Evolutionary conservation across 2,329 filamentous ascomycete species (phyloP), one percentile per base, ranked within the genome.

Genomic region (Aureobasidium sp.): DNA sequence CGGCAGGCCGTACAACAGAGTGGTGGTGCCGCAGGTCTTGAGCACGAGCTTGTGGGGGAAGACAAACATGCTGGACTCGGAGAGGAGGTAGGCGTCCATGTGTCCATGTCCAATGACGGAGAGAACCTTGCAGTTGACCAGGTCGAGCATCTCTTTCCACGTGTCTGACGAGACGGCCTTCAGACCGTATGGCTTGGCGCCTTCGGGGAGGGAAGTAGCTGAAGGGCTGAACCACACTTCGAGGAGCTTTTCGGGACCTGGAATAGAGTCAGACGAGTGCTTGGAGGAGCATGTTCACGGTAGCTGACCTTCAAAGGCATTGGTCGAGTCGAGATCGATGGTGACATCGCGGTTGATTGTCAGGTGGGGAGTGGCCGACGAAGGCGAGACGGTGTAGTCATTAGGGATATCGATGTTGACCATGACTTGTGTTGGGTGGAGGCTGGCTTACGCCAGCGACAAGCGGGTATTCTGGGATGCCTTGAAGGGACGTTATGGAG

Each of bases 1-100:
- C 61, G 89, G 88, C 40, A 98, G 79, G 17, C 93, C 93, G 42
- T 87, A 85, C 6, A 98, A 80, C 50, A 98, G 76, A 2, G 93
- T 98, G 12, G 93, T 98, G 21, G 93, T 98, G 56, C 93, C 93
- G 65, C 93, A 98, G 6, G 93, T 98, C 81, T 98, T 98, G 61
- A 98, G 77, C 57, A 98, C 95, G 59, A 98, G 80, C 78, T 98
- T 98, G 80, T 98, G 93, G n/a, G 90, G 90, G 71, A 95, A 98
- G 63, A 98, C 89, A 68, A 98, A 98, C 90, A 98, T 95, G 86
- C 93, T 97, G 35, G 93, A 97, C 74, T 98, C 93, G 58, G 93
- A 98, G 53, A 98, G 79, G 6, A 98, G 82, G 68, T 98, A 98
- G 60, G 93, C 91, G 67, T 98, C 93, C 63, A 97, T 86, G 66